Percentiles rank a stretch among this genome's conserved stretches.
Evolutionary conservation across 805 yeast genomes (phyloP).

Genomic region (Zygosaccharomyces siamensis): DNA sequence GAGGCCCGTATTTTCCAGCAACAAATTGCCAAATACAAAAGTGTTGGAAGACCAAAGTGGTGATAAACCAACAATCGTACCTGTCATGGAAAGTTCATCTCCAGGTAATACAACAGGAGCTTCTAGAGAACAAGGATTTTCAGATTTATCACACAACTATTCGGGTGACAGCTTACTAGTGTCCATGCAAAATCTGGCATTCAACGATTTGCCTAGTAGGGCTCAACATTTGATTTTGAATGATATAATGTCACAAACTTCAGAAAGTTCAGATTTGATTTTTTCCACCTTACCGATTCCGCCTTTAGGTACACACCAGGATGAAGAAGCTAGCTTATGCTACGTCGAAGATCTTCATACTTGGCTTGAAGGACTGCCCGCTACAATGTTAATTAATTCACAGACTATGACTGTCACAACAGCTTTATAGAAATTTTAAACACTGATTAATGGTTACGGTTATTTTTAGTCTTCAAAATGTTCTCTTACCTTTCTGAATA

Average conservation of each 20-base stretch:
- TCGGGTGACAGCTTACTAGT: constrained; percentile 33
- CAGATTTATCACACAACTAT: constrained; percentile 32
- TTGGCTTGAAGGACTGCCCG: constrained; percentile 82
- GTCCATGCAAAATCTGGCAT: constrained; percentile 44
- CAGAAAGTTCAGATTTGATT: constrained; percentile 61
- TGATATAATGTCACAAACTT: constrained; percentile 68
- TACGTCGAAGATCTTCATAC: constrained; percentile 71
- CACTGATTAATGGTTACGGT: constrained; percentile 5
- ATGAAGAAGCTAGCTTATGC: constrained; percentile 61
- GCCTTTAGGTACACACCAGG: constrained; percentile 69
- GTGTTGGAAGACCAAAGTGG: constrained; percentile 66
- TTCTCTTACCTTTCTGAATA: constrained; percentile 57
- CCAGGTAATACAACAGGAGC: constrained; percentile 6
- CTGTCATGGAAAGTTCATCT: constrained; percentile 38
- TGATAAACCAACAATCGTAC: constrained; percentile 59
- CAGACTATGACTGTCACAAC: constrained; percentile 96
- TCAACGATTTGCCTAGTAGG: constrained; percentile 84
- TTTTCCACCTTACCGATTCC: constrained; percentile 93
- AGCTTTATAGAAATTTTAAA: constrained; percentile 49
- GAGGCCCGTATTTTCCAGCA: constrained; percentile 62
- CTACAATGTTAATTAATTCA: constrained; percentile 75
- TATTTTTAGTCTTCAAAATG: constrained; percentile 12
- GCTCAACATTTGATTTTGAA: constrained; percentile 88
- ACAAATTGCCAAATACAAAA: constrained; percentile 63
- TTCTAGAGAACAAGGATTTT: constrained; percentile 16